phyloP scores from a whole-genome alignment of 192 early-diverging fungal genomes.

The Coemansia sp. region DNA sequence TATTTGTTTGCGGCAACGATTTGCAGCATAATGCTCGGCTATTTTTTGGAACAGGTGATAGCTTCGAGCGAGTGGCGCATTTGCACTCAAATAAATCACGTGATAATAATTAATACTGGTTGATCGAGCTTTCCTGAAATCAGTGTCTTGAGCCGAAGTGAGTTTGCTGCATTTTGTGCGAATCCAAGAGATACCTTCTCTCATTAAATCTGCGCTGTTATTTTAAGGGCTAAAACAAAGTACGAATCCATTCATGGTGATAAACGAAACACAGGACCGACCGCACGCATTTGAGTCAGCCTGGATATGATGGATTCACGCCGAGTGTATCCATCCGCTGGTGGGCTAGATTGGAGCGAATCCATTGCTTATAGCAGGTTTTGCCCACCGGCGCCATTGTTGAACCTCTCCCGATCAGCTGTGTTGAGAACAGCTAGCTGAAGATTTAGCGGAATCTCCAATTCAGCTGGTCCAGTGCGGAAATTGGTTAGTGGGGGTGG shows the following conservation, averaged over 20 bases:
- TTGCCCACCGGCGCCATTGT: background rate
- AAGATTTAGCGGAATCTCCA: background rate
- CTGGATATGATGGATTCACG: background rate
- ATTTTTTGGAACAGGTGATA: too few relatives aligned
- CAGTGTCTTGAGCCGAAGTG: constrained; percentile 3
- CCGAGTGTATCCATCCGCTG: background rate
- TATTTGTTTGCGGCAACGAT: background rate
- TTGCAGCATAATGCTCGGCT: background rate
- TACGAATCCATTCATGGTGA: constrained; percentile 32
- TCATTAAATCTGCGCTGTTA: constrained; percentile 23
- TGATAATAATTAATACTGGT: background rate
- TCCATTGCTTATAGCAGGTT: background rate
- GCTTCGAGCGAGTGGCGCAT: background rate
- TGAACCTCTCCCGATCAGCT: background rate
- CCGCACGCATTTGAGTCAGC: background rate
- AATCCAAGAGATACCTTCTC: constrained; percentile 19
- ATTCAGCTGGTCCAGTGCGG: too few relatives aligned
- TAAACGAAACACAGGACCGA: background rate
- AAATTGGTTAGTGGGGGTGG: too few relatives aligned
- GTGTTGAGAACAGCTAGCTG: background rate
- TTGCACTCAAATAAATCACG: constrained; percentile 1
- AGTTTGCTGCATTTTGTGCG: background rate
- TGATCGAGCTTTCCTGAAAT: constrained; percentile 1
- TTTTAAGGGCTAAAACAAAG: constrained; percentile 27
- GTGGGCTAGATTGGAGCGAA: background rate